These are phyloP conservation scores for Neonectria magnoliae DNA, from an alignment of 2,329 filamentous ascomycete genomes.

Conservation along the genomic window DNA sequence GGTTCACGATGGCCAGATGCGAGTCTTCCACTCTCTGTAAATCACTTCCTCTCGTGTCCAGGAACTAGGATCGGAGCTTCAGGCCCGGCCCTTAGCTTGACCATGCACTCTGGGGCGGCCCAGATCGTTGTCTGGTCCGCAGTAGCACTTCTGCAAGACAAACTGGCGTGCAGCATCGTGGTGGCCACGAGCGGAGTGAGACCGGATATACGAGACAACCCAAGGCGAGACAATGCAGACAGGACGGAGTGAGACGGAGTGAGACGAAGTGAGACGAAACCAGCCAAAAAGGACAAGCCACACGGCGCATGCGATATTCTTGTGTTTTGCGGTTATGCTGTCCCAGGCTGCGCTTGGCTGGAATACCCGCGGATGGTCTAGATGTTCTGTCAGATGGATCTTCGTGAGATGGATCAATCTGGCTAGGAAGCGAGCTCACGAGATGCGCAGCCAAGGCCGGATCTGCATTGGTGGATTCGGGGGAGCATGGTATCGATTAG, in stretches of 20 bases:
- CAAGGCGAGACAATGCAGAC: neutral
- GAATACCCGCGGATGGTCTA: neutral
- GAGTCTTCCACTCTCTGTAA: neutral
- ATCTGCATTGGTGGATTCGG: conserved; percentile 6
- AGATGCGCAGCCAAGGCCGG: neutral
- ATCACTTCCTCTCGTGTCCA: neutral
- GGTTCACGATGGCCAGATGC: neutral
- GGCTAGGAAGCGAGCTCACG: neutral
- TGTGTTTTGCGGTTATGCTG: neutral
- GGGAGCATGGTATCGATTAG: neutral
- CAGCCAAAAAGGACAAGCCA: neutral
- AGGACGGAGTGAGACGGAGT: neutral
- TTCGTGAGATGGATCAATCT: neutral
- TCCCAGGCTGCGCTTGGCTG: neutral
- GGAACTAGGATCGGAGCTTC: neutral
- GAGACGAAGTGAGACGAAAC: conserved; percentile 1
- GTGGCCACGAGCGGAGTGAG: neutral
- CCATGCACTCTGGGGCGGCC: neutral
- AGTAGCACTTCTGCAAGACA: conserved; percentile 3
- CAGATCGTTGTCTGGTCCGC: neutral
- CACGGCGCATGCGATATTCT: neutral
- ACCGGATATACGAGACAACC: too few relatives aligned
- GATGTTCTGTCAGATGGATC: neutral
- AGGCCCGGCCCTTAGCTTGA: neutral
- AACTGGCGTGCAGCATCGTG: neutral